phyloP scores from a whole-genome alignment of 129 eudicot species.

The Flaveria trinervia region DNA sequence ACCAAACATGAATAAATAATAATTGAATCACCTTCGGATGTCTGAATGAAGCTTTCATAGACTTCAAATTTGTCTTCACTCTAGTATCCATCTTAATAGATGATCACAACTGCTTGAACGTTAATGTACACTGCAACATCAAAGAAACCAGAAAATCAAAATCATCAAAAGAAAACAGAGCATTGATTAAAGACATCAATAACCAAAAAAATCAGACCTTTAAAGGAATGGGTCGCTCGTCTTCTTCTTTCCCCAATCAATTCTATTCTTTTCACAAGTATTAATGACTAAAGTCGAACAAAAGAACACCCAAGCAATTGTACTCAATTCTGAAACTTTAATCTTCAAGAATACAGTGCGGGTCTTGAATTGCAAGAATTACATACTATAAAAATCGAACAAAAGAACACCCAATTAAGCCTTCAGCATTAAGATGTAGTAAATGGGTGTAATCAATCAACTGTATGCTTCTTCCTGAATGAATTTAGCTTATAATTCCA shows the following conservation, averaged over 20 bases:
- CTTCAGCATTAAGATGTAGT: too few relatives aligned
- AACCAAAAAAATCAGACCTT: conserved; percentile 39
- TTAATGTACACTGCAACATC: conserved; percentile 43
- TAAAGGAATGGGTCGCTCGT: conserved; percentile 30
- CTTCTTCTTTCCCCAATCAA: conserved; percentile 15
- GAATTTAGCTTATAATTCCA: neutral
- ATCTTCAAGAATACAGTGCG: too few relatives aligned
- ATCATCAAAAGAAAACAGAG: conserved; percentile 20
- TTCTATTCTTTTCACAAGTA: conserved; percentile 27
- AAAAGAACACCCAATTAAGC: conserved; percentile 35
- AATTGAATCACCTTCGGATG: conserved; percentile 48
- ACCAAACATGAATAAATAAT: neutral
- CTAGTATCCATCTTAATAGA: conserved; percentile 54
- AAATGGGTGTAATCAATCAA: neutral
- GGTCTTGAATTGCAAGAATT: too few relatives aligned
- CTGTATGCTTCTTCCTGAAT: conserved; percentile 10
- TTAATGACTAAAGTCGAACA: conserved; percentile 21
- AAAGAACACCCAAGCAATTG: too few relatives aligned
- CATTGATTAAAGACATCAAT: conserved; percentile 10
- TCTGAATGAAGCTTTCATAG: conserved; percentile 55
- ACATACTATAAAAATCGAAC: too few relatives aligned
- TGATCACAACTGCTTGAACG: conserved; percentile 11
- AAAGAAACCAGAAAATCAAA: conserved; percentile 14
- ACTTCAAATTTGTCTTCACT: conserved; percentile 45
- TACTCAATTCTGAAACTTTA: too few relatives aligned